A percentile compares a stretch with the other conserved stretches of the same genome.
Conservation (phyloP, 139 green algal genomes). For the Prasinococcaceae sp. region DNA sequence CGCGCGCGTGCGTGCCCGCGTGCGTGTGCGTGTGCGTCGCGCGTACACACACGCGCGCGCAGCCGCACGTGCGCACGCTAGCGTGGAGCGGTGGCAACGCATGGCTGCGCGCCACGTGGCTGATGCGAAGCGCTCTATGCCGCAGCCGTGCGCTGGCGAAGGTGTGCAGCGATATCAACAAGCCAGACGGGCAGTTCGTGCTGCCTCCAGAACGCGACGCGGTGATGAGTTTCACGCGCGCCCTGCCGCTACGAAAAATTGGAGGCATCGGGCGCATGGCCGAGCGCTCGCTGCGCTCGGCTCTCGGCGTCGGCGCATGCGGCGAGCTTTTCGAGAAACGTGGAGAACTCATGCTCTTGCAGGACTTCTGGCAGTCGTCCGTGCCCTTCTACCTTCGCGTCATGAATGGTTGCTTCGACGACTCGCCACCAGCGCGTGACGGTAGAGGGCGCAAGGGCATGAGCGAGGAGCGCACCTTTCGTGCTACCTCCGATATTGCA, state of each 20-base stretch:
- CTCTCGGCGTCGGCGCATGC: slow-evolving; percentile 19
- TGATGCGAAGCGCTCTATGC: too few relatives aligned
- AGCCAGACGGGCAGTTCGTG: slow-evolving; percentile 36
- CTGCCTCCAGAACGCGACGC: slow-evolving; percentile 16
- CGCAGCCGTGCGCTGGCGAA: too few relatives aligned
- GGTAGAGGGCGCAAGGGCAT: slow-evolving; percentile 21
- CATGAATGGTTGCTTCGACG: neutral
- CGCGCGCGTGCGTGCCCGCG: too few relatives aligned
- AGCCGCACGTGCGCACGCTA: too few relatives aligned
- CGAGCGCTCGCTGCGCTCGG: slow-evolving; percentile 22
- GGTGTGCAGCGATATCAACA: slow-evolving; percentile 36
- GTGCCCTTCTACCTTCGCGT: neutral
- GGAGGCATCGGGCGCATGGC: slow-evolving; percentile 31
- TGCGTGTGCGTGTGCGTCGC: too few relatives aligned
- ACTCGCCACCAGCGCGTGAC: neutral
- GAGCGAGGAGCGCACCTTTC: slow-evolving; percentile 31
- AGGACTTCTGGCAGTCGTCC: slow-evolving; percentile 21
- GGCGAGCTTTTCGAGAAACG: slow-evolving; percentile 23
- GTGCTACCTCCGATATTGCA: neutral
- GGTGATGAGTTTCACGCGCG: slow-evolving; percentile 22
- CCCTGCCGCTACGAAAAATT: slow-evolving; percentile 34
- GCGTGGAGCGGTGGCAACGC: too few relatives aligned
- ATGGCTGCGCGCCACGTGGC: too few relatives aligned
- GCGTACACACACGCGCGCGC: too few relatives aligned
- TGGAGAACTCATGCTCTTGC: slow-evolving; percentile 13